phyloP scores from a whole-genome alignment of 805 yeast species.

The Saccharomycopsis babjevae region DNA sequence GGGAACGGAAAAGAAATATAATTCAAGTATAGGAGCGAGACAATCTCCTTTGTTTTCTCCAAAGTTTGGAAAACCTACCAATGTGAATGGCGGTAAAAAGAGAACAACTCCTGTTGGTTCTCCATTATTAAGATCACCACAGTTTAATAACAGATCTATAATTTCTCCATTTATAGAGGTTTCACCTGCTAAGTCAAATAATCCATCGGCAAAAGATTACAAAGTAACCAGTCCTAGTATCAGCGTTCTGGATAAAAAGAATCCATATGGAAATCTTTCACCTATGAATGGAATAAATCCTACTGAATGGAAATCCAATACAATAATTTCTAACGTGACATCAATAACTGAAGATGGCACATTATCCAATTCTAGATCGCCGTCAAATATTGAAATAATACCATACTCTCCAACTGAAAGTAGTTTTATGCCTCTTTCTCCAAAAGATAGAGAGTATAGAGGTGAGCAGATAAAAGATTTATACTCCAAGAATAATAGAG shows the following conservation, averaged over 20 bases:
- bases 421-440: conserved; percentile 10
- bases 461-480: conserved; percentile 11
- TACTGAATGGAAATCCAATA: not conserved
- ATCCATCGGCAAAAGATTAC: not conserved
- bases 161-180: not conserved
- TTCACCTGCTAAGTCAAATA: not conserved
- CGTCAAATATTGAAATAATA: not conserved
- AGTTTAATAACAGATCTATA: not conserved
- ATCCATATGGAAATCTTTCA: not conserved
- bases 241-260: not conserved
- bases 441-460: conserved; percentile 9
- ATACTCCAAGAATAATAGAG: conserved; percentile 4
- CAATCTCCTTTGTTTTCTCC: conserved; percentile 5
- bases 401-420: not conserved
- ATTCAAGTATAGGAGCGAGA: not conserved
- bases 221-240: not conserved
- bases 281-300: not conserved
- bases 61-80: conserved; percentile 7
- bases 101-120: conserved; percentile 1
- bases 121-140: not conserved
- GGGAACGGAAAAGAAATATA: not conserved
- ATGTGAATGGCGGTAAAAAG: conserved; percentile 3
- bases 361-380: not conserved
- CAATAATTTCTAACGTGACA: not conserved
- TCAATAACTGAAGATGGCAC: not conserved